Conservation (phyloP, 306 rosid genomes). For the Quercus agrifolia region DNA sequence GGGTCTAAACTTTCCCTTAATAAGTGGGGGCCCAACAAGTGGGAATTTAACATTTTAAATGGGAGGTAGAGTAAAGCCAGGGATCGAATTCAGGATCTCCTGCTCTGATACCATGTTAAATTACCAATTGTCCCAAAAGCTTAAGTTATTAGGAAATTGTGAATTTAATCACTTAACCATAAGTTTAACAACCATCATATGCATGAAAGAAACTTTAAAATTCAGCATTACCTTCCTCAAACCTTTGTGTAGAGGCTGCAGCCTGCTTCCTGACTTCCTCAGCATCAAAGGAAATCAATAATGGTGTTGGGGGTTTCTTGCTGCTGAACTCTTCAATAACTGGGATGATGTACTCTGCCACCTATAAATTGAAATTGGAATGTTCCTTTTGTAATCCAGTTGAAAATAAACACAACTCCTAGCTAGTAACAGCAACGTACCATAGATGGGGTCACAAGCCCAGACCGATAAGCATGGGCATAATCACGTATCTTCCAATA, state of each 20-base stretch:
- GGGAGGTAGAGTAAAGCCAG: too few species aligned
- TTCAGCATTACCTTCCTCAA: slow-evolving; percentile 66
- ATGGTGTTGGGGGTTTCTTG: slow-evolving; percentile 55
- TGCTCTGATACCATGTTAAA: too few species aligned
- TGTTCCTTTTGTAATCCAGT: slow-evolving; percentile 10
- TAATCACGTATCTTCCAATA: slow-evolving; percentile 97
- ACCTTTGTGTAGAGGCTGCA: slow-evolving; percentile 79
- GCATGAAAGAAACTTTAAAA: not conserved
- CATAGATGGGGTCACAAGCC: slow-evolving; percentile 67
- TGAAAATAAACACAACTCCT: slow-evolving; percentile 3
- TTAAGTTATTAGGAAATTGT: too few species aligned
- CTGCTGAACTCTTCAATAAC: slow-evolving; percentile 51
- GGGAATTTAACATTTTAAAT: too few species aligned
- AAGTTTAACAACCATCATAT: not conserved
- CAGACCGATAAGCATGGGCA: slow-evolving; percentile 78
- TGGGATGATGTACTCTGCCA: slow-evolving; percentile 72
- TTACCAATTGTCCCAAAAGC: too few species aligned
- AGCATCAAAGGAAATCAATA: slow-evolving; percentile 76
- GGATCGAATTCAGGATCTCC: too few species aligned
- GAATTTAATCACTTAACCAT: too few species aligned
- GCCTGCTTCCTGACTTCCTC: slow-evolving; percentile 81
- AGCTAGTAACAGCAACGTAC: slow-evolving; percentile 43
- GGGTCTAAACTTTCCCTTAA: too few species aligned
- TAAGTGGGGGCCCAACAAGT: too few species aligned
- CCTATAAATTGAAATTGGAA: slow-evolving; percentile 36